Percentiles rank a stretch among this genome's conserved stretches.
These are phyloP conservation scores for Claviceps africana DNA, from an alignment of 2,329 filamentous ascomycete species.

Conservation along the genomic window DNA sequence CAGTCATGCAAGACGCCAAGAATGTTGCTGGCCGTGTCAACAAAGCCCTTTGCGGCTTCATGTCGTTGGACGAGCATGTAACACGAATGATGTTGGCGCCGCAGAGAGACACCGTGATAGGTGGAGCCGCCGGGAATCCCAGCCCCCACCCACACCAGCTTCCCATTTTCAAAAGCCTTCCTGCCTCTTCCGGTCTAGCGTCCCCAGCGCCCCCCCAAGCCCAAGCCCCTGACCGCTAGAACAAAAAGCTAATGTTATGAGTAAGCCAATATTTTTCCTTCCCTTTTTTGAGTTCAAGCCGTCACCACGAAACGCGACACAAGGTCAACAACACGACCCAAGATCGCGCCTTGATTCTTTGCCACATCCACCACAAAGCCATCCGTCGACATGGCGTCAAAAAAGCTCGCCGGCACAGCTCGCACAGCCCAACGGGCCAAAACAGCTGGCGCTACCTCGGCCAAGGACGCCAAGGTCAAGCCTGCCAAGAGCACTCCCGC, in stretches of 20 bases:
- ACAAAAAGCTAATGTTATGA: not conserved
- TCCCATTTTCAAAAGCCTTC: not conserved
- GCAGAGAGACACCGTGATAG: too few species aligned
- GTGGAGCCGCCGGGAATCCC: not conserved
- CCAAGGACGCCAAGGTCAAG: constrained; percentile 2
- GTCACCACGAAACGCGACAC: not conserved
- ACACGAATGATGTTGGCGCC: too few species aligned
- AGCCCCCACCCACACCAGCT: not conserved
- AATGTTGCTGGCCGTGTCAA: too few species aligned
- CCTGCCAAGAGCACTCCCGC: not conserved
- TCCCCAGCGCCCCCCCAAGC: not conserved
- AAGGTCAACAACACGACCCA: not conserved
- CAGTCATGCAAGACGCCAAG: too few species aligned
- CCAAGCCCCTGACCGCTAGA: not conserved
- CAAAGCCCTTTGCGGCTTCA: too few species aligned
- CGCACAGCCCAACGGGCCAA: constrained; percentile 3
- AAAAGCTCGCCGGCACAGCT: constrained; percentile 2
- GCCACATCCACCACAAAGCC: not conserved
- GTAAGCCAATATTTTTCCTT: not conserved
- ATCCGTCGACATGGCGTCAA: constrained; percentile 4
- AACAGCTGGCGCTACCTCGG: not conserved
- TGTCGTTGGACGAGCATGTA: too few species aligned
- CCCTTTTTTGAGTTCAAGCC: not conserved
- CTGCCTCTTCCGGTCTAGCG: not conserved
- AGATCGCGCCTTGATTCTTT: not conserved